Evolutionary conservation across 23 red algal species (phyloP), one percentile per base, ranked within the genome.

Genomic region (Gracilaria domingensis): DNA sequence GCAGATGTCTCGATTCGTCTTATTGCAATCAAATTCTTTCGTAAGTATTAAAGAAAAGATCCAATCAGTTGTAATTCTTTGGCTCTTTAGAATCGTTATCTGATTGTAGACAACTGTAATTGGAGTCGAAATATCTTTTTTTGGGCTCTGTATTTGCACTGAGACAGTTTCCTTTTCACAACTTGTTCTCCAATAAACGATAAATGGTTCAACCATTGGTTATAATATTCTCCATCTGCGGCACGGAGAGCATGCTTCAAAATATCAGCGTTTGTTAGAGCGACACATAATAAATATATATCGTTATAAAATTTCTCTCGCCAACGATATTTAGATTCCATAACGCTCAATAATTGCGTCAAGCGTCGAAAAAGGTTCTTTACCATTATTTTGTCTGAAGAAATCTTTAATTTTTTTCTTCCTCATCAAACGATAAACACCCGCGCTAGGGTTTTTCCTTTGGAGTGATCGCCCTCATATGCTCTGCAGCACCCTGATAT

Each of bases 401-500:
- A 18, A 58, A 45, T n/a, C n/a, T 86, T 0, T 12, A 25, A 26
- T 86, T 70, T 36, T 34, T 37, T 26, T 30, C 0, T 3, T 54
- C 61, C 38, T 71, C 82, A 5, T 51, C 36, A 8, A 29, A 12
- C 44, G 24, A 40, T 50, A 86, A 38, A 51, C 18, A 51, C 14
- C 39, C 59, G n/a, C 42, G n/a, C 23, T 12, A 18, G 25, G 59
- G 60, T 11, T 86, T 86, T 37, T 69, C 38, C 18, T 7, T 70
- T 24, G 62, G 82, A 72, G 71, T 59, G 72, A 86, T 86, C 20
- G 8, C 34, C 4, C 66, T 0, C 0, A 65, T 0, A 86, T 47
- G 47, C 44, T 86, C 61, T 0, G 0, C 14, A 14, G 21, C 60
- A 4, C 35, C 59, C 51, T 86, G 82, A 42, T 86, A 86, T 48